A percentile compares a stretch with the other conserved stretches of the same genome.
These are phyloP conservation scores for Cucurbita moschata DNA, from an alignment of 306 rosid species.

Conservation along the genomic window DNA sequence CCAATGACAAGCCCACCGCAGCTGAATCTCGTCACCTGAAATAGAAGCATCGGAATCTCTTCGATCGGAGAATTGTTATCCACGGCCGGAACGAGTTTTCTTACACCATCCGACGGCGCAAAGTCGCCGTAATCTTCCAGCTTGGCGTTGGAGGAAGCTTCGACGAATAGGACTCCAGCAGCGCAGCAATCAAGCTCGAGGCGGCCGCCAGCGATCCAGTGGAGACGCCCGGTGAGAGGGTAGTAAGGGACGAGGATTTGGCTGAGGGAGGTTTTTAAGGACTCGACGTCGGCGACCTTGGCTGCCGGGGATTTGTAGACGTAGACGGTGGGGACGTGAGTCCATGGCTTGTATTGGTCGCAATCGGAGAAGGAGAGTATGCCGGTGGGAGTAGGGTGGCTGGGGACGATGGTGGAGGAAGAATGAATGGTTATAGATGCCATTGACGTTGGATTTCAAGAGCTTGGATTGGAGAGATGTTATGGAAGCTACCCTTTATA, in stretches of 20 bases:
- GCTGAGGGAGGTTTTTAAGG: slow-evolving; percentile 24
- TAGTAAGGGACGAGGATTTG: slow-evolving; percentile 41
- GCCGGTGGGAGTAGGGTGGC: neutral
- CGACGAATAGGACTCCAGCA: slow-evolving; percentile 25
- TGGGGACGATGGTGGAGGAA: neutral
- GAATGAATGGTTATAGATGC: neutral
- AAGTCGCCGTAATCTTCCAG: slow-evolving; percentile 25
- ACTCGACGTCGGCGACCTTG: neutral
- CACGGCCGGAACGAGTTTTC: slow-evolving; percentile 12
- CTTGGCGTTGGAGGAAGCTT: slow-evolving; percentile 24
- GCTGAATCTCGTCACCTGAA: slow-evolving; percentile 35
- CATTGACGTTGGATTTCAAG: neutral
- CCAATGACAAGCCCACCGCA: slow-evolving; percentile 40
- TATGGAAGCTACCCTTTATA: too few relatives aligned
- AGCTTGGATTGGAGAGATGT: neutral
- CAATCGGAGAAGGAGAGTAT: neutral
- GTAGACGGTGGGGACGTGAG: neutral
- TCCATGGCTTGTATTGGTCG: neutral
- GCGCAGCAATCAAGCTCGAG: slow-evolving; percentile 44
- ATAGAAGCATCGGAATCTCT: slow-evolving; percentile 26
- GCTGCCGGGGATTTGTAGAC: neutral
- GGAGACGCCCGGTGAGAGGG: slow-evolving; percentile 48
- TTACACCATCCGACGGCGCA: slow-evolving; percentile 10
- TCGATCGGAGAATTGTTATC: slow-evolving; percentile 34
- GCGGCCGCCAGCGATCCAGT: slow-evolving; percentile 26